phyloP scores from a whole-genome alignment of 75 land plant genomes.

The Gnetum montanum region DNA sequence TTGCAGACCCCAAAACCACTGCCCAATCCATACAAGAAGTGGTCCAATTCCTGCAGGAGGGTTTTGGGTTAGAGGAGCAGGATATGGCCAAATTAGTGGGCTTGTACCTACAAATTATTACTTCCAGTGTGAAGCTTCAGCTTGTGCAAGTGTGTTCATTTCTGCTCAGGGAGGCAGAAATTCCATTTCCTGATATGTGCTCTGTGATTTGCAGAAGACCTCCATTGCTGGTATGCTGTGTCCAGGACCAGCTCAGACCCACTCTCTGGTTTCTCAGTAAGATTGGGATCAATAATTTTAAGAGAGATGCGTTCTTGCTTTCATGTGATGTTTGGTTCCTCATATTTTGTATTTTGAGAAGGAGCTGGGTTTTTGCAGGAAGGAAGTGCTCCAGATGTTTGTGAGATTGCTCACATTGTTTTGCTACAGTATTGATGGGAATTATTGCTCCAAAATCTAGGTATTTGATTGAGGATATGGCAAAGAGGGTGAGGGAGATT shows the following conservation, averaged over 20 bases:
- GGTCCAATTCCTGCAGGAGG: conserved; percentile 19
- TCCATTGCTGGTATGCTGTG: conserved; percentile 31
- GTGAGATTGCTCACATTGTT: too few species aligned
- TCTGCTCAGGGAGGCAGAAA: conserved; percentile 38
- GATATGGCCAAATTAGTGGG: conserved; percentile 42
- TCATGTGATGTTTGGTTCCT: too few species aligned
- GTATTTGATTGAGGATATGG: too few species aligned
- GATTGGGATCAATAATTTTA: conserved; percentile 36
- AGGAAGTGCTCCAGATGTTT: too few species aligned
- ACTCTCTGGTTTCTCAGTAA: conserved; percentile 30
- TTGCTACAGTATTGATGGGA: too few species aligned
- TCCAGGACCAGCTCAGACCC: conserved; percentile 42
- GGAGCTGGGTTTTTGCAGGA: too few species aligned
- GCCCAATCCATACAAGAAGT: conserved; percentile 13
- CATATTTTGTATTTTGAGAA: too few species aligned
- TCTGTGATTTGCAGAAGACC: conserved; percentile 47
- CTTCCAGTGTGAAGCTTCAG: conserved; percentile 29
- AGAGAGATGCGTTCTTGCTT: conserved; percentile 25
- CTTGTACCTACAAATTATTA: conserved; percentile 47
- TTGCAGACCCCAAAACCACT: conserved; percentile 10
- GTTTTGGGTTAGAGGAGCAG: conserved; percentile 26
- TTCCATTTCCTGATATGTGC: conserved; percentile 30
- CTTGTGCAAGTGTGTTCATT: conserved; percentile 44
- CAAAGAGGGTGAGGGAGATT: too few species aligned
- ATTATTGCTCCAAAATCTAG: too few species aligned